Percentiles rank a stretch among this genome's conserved stretches.
phyloP scores from a whole-genome alignment of 805 yeast genomes.

The Wickerhamomyces mucosus region DNA sequence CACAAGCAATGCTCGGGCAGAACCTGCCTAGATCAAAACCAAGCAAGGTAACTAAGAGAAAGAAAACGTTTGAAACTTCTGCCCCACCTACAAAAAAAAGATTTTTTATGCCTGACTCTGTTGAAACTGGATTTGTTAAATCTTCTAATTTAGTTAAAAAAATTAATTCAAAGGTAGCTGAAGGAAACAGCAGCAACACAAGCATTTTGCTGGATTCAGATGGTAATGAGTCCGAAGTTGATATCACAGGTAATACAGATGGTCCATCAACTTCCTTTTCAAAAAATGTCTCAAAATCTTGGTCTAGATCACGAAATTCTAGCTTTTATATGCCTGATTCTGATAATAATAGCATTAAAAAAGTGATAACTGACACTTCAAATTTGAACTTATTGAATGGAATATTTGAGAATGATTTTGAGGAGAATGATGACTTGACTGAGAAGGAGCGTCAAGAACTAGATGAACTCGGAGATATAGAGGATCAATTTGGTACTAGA shows the following conservation, averaged over 20 bases:
- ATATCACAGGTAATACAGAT: neutral
- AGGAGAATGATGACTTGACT: no score
- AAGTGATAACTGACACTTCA: conserved; percentile 1
- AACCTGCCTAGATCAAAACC: conserved; percentile 10
- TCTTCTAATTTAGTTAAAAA: conserved; percentile 40
- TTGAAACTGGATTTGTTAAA: conserved; percentile 49
- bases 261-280: conserved; percentile 1
- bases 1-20: conserved; percentile 48
- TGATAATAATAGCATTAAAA: conserved; percentile 1
- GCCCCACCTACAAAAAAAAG: conserved; percentile 25
- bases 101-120: conserved; percentile 71
- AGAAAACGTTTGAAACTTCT: conserved; percentile 11
- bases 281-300: conserved; percentile 1
- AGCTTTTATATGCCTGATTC: neutral
- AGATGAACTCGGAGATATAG: no score
- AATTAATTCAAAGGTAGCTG: conserved; percentile 3
- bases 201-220: conserved; percentile 12
- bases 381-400: conserved; percentile 3
- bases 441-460: no score
- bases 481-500: no score
- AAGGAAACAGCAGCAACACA: conserved; percentile 1
- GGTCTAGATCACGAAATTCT: conserved; percentile 1
- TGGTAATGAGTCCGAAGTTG: conserved; percentile 3
- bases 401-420: conserved; percentile 1
- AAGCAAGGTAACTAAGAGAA: conserved; percentile 8